Evolutionary conservation across 495 filamentous ascomycete species (phyloP), one percentile per base, ranked within the genome.

Genomic region (Aspergillus carlsbadensis): DNA sequence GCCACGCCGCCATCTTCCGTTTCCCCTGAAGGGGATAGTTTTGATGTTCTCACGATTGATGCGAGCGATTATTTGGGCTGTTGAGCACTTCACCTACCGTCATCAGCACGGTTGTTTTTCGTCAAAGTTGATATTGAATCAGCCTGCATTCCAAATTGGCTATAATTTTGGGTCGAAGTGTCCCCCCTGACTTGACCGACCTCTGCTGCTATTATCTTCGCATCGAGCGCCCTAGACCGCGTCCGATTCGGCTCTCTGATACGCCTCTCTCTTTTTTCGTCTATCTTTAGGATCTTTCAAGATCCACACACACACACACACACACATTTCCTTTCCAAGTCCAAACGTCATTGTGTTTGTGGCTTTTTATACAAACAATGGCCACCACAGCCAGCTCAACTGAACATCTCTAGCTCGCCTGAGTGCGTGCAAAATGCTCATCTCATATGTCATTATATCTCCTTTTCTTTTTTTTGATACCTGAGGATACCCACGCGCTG

Each of bases 11-110:
- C 49, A 18, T 42, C 40, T 33, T 35, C 40, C 48, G 34, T 41
- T 42, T 33, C 46, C n/a, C 31, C 31, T 35, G 43, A 60, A 63
- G 59, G 48, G 52, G 57, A 71, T 61, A 65, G 57, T 62, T 54
- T 58, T 71, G 65, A 68, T 69, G 64, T 67, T 71, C 52, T 52
- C 64, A 75, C 52, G 69, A 73, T 62, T 73, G 68, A 76, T 67
- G 66, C 66, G 60, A 68, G 64, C 70, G 61, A 70, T 10, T 20
- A 56, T 63, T 65, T 64, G 49, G 53, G 45, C 37, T 54, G 37
- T 58, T 53, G 60, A 56, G 48, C 40, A 42, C 29, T 37, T 26
- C 47, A 54, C n/a, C n/a, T 58, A 59, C 54, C 62, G 56, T 50
- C 52, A 56, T 56, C 56, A 56, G 53, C 33, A 55, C 48, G 15